A percentile compares a stretch with the other conserved stretches of the same genome.
These are phyloP conservation scores for Shiraia bambusicola DNA, from an alignment of 2,329 filamentous ascomycete species.

Conservation along the genomic window DNA sequence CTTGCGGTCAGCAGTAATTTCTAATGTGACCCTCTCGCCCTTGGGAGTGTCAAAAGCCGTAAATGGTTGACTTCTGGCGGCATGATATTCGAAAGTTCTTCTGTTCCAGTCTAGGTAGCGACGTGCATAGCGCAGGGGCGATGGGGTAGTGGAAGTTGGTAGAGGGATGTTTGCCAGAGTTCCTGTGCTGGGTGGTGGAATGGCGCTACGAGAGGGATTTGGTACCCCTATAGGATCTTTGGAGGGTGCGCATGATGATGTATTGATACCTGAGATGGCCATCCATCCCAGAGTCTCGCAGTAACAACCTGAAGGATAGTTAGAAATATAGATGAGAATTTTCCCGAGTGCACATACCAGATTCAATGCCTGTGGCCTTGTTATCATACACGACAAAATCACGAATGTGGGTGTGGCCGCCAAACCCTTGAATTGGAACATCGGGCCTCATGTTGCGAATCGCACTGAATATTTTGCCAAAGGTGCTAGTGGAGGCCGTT, in stretches of 20 bases:
- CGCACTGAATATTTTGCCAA: conserved; percentile 56
- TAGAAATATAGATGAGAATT: not conserved
- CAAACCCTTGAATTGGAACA: conserved; percentile 65
- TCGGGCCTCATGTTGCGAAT: conserved; percentile 60
- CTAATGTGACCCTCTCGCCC: conserved; percentile 50
- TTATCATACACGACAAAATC: conserved; percentile 67
- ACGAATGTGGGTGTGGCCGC: conserved; percentile 65
- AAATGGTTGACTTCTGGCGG: conserved; percentile 50
- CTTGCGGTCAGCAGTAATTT: conserved; percentile 55
- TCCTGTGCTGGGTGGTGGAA: conserved; percentile 30
- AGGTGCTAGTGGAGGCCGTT: conserved; percentile 48
- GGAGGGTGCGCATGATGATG: conserved; percentile 47
- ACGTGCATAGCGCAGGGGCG: conserved; percentile 54
- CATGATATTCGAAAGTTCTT: conserved; percentile 65
- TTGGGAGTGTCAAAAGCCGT: conserved; percentile 52
- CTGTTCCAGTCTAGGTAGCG: conserved; percentile 71
- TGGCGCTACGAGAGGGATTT: conserved; percentile 45
- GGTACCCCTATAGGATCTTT: conserved; percentile 46
- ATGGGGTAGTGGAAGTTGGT: conserved; percentile 33
- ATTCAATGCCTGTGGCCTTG: conserved; percentile 62
- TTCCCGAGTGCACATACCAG: conserved; percentile 43
- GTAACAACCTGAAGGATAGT: conserved; percentile 51
- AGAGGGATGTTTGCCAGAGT: conserved; percentile 33
- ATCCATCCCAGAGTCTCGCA: conserved; percentile 70
- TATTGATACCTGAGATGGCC: conserved; percentile 62